These are phyloP conservation scores for Kwoniella newhampshirensis DNA, from an alignment of 768 basidiomycete genomes.

Conservation along the genomic window DNA sequence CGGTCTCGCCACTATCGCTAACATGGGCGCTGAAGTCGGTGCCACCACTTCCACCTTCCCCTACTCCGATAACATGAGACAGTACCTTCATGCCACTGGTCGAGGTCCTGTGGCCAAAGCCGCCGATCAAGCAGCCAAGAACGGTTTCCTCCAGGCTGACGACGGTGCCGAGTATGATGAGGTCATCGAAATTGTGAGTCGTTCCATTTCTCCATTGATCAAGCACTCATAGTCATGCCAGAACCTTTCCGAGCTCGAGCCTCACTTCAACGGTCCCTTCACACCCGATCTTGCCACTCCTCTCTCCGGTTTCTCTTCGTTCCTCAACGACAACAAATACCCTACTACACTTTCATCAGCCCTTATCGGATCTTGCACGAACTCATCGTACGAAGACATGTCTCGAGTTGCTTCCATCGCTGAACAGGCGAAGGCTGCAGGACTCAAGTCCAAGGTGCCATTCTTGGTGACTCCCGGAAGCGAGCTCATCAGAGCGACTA, in stretches of 20 bases:
- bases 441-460: slow-evolving; percentile 66
- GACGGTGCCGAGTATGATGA: slow-evolving; percentile 90
- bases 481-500: slow-evolving; percentile 95
- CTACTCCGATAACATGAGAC: slow-evolving; percentile 83
- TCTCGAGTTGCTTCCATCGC: slow-evolving; percentile 90
- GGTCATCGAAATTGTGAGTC: slow-evolving; percentile 81
- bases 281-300: slow-evolving; percentile 96
- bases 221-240: slow-evolving; percentile 47
- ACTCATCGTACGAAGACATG: slow-evolving; percentile 88
- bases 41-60: slow-evolving; percentile 99
- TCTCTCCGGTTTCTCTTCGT: slow-evolving; percentile 77
- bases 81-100: slow-evolving; percentile 86
- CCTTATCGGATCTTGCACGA: slow-evolving; percentile 98
- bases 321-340: slow-evolving; percentile 84
- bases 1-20: slow-evolving; percentile 90
- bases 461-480: slow-evolving; percentile 57
- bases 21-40: slow-evolving; percentile 99
- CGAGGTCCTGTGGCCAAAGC: slow-evolving; percentile 79
- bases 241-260: slow-evolving; percentile 86
- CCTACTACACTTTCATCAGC: slow-evolving; percentile 84
- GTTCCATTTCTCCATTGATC: neutral
- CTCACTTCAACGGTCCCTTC: slow-evolving; percentile 93
- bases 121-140: slow-evolving; percentile 75
- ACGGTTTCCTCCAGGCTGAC: slow-evolving; percentile 79
- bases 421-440: slow-evolving; percentile 78